Conservation (phyloP, 2,329 filamentous ascomycete species). For the Verticillium nonalfalfae region DNA sequence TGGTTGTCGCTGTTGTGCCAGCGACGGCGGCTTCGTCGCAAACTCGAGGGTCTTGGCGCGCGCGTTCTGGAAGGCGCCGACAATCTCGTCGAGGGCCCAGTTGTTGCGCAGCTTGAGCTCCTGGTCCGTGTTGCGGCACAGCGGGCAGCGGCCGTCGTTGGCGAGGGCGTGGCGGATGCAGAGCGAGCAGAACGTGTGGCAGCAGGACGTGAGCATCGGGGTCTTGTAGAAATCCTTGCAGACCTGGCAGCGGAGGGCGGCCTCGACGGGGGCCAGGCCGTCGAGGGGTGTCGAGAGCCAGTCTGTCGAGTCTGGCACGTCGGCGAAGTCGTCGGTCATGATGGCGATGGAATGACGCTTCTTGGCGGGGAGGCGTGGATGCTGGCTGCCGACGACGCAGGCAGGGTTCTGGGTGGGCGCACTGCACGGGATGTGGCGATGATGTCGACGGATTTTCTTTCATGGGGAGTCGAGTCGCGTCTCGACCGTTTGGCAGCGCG, state of each 20-base stretch:
- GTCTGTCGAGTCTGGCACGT: slow-evolving; percentile 73
- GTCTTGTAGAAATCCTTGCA: slow-evolving; percentile 97
- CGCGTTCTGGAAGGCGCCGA: slow-evolving; percentile 67
- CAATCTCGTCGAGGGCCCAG: slow-evolving; percentile 76
- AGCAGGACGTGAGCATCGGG: slow-evolving; percentile 91
- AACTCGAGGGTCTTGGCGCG: slow-evolving; percentile 57
- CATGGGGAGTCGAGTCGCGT: background rate
- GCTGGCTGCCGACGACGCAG: background rate
- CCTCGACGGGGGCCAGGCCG: slow-evolving; percentile 66
- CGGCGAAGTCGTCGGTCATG: slow-evolving; percentile 28
- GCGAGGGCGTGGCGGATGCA: slow-evolving; percentile 86
- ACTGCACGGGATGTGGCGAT: background rate
- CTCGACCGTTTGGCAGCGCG: background rate
- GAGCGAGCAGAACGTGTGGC: slow-evolving; percentile 92
- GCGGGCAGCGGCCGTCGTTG: slow-evolving; percentile 78
- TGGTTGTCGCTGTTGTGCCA: too few species aligned
- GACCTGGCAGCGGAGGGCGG: slow-evolving; percentile 85
- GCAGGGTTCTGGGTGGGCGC: background rate
- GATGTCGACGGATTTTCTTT: background rate
- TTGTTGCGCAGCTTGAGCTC: slow-evolving; percentile 81
- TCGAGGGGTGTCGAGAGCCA: slow-evolving; percentile 69
- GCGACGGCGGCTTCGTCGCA: slow-evolving; percentile 41
- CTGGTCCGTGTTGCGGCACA: slow-evolving; percentile 74
- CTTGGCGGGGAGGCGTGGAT: background rate
- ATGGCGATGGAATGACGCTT: background rate